These are phyloP conservation scores for Cucumis cinereus DNA, from an alignment of 306 rosid genomes.

Conservation along the genomic window DNA sequence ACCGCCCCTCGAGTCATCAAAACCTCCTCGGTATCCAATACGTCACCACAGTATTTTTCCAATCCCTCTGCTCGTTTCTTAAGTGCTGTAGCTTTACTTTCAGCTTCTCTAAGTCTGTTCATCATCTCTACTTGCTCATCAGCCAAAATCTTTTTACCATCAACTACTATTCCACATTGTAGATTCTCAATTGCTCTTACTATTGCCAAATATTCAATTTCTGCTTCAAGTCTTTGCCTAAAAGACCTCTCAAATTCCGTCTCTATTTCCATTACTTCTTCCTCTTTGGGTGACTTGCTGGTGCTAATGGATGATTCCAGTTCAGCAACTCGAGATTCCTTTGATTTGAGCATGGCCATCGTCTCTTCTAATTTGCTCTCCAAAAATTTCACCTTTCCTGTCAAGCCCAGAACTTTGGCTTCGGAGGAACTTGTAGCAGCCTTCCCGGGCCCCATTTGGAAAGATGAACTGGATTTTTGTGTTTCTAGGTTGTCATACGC, in stretches of 20 bases:
- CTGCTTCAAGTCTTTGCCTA: slow-evolving; percentile 58
- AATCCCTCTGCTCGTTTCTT: slow-evolving; percentile 38
- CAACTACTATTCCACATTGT: slow-evolving; percentile 31
- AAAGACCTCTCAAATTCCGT: slow-evolving; percentile 36
- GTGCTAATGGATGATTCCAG: slow-evolving; percentile 40
- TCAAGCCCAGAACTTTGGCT: slow-evolving; percentile 40
- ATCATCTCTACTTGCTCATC: slow-evolving; percentile 38
- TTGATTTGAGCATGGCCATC: slow-evolving; percentile 28
- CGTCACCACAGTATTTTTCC: slow-evolving; percentile 36
- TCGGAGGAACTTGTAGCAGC: slow-evolving; percentile 36
- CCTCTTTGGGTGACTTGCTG: slow-evolving; percentile 30
- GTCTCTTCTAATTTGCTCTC: slow-evolving; percentile 39
- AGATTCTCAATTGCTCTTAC: slow-evolving; percentile 25
- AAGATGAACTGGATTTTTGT: slow-evolving; percentile 21
- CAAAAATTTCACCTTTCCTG: slow-evolving; percentile 34
- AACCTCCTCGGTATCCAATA: slow-evolving; percentile 38
- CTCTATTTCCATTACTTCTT: slow-evolving; percentile 27
- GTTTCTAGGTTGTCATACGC: slow-evolving; percentile 21
- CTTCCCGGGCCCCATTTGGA: slow-evolving; percentile 28
- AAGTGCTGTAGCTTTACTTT: slow-evolving; percentile 40
- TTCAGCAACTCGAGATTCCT: slow-evolving; percentile 50
- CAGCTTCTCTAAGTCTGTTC: slow-evolving; percentile 32
- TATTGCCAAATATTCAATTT: slow-evolving; percentile 47
- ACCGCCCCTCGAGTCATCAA: slow-evolving; percentile 38
- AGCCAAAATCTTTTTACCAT: slow-evolving; percentile 38